Percentiles rank a stretch among this genome's conserved stretches.
Evolutionary conservation across 345 rosid genomes (phyloP).

Genomic region (Eucalyptus erythrocorys): DNA sequence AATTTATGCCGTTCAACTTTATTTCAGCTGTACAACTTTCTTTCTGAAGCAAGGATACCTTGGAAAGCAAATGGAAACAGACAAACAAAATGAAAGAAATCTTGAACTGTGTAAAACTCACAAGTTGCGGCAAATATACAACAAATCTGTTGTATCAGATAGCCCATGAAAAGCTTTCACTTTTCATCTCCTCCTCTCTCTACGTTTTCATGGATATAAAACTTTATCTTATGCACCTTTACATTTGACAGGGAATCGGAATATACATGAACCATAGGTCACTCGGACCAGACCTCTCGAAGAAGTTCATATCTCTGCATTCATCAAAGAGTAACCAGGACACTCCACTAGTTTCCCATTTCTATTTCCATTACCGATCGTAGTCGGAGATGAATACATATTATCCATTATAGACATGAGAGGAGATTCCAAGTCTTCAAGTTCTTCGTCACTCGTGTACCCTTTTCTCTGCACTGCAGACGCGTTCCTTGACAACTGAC

Average conservation of each 20-base stretch:
- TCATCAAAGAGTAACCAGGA: conserved; percentile 2
- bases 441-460: conserved; percentile 85
- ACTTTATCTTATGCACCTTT: not conserved
- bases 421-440: conserved; percentile 77
- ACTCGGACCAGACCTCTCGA: conserved; percentile 66
- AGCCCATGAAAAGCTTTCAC: not conserved
- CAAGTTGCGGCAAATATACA: not conserved
- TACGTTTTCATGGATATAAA: not conserved
- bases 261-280: not conserved
- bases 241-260: not conserved
- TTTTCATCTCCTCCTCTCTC: not conserved
- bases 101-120: not conserved
- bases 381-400: conserved; percentile 16
- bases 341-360: conserved; percentile 5
- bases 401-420: conserved; percentile 47
- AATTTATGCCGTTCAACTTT: not conserved
- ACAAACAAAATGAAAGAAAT: not conserved
- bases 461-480: conserved; percentile 79
- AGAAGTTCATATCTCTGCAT: conserved; percentile 73
- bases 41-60: not conserved
- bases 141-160: not conserved
- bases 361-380: conserved; percentile 8
- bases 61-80: not conserved
- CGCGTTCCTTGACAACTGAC: conserved; percentile 36
- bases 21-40: not conserved